Base-by-base conservation (phyloP, 169 alveolate genomes). In the Perkinsus chesapeaki region DNA sequence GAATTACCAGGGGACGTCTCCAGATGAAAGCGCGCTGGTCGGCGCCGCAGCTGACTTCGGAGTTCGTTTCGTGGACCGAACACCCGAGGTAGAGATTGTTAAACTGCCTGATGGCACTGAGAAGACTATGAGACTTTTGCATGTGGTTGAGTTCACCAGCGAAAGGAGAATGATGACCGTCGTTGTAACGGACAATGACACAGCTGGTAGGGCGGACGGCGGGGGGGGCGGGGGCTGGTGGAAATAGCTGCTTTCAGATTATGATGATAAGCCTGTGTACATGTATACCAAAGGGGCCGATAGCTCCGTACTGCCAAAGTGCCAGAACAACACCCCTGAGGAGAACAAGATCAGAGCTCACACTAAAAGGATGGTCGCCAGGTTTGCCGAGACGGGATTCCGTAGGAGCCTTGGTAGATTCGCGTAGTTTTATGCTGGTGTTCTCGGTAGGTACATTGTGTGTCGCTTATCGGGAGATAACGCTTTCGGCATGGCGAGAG, bases 161-260 rank as follows among this genome's bases (percentile, higher is more conserved):
- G 97, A 96, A 39, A 94, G 97, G 92, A 94, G 95, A 93, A 93
- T 96, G 93, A 95, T 94, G 96, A 93, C 95, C n/a, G 93, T 96
- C 34, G 94, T 96, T 12, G 95, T 95, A 5, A 60, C 82, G 12
- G 82, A 60, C 82, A 60, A 60, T 60, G 82, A 60, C 82, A 60
- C 82, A 60, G 82, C 82, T 60, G 82, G 82, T 60, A 60, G 23
- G 12, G 27, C 12, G 7, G 31, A 0, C 31, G 23, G 31, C 82
- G 19, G 72, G 9, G 72, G 82, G 12, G 3, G 31, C 27, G 82
- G 0, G 36, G 27, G 82, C 27, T 7, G 82, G 12, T 7, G 99
- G 93, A 97, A 97, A 98, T 96, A 98, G 72, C 97, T 98, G 1
- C 96, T 98, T 34, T 97, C 97, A 0, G 95, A 97, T 93, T 94